Evolutionary conservation across 345 rosid genomes (phyloP).

Genomic region (Syzygium grande): DNA sequence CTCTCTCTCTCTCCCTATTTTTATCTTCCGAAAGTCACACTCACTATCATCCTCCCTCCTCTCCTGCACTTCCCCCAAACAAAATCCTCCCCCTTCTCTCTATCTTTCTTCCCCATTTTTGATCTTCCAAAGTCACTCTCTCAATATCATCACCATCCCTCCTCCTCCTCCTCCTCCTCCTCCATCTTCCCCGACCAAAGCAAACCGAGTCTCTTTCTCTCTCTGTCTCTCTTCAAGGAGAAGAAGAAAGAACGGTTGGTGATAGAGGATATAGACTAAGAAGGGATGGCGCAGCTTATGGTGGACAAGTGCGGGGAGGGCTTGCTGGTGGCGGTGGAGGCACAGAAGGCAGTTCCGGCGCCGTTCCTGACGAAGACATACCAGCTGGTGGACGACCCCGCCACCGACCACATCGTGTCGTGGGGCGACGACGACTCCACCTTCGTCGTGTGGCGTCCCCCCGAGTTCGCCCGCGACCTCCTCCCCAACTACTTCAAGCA

Average conservation of each 20-base stretch:
- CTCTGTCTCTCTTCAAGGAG: background rate
- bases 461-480: constrained; percentile 96
- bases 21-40: constrained; percentile 3
- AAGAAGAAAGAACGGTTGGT: background rate
- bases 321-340: constrained; percentile 68
- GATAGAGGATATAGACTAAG: background rate
- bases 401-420: constrained; percentile 85
- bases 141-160: background rate
- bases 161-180: background rate
- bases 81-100: background rate
- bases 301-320: constrained; percentile 58
- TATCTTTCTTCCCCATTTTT: background rate
- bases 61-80: background rate
- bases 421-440: constrained; percentile 97
- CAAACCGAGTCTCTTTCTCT: background rate
- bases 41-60: background rate
- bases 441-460: constrained; percentile 94
- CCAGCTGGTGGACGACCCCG: constrained; percentile 86
- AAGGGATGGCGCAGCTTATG: constrained; percentile 38
- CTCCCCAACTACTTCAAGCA: constrained; percentile 98
- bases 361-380: constrained; percentile 95
- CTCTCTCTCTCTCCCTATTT: background rate
- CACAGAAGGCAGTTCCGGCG: constrained; percentile 86
- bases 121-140: background rate
- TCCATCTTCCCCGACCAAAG: background rate